Evolutionary conservation across 2,329 filamentous ascomycete genomes (phyloP), one percentile per base, ranked within the genome.

Genomic region (Rhinocladiella mackenziei): DNA sequence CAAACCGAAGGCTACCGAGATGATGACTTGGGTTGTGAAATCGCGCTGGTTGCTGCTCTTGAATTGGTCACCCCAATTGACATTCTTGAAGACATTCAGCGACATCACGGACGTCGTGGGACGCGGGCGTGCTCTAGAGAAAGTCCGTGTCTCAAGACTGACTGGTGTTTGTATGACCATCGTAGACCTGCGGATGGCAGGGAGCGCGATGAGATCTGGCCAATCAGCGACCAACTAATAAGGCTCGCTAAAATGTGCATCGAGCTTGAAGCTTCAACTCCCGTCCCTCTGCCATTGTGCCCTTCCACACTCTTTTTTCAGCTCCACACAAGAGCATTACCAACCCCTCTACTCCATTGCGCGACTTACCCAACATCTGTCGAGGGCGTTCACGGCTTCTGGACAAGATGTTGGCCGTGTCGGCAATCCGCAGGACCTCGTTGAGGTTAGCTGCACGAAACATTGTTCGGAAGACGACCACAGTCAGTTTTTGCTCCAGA

Each of bases 361-460:
- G 34, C 34, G 42, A 44, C 45, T 28, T 38, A 42, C 41, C 48
- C 48, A 39, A 35, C 51, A 44, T 50, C 49, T 45, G 43, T 48
- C 47, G 30, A 51, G 47, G 37, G 39, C 31, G 46, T 37, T 28
- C 43, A 45, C 37, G 48, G 40, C 46, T 45, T 47, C 30, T 40
- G 26, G 45, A 42, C 77, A 84, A 71, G 68, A 96, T 97, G 91
- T 83, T 96, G 80, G 85, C 87, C 75, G 86, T 89, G 79, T 88
- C 89, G 73, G 81, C 81, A 74, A 75, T 94, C 78, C 88, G 88
- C 77, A 82, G 86, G 70, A 79, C 85, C 80, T 89, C 89, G 81
- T 78, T 84, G 65, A 78, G 89, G 76, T 84, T 83, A 76, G 77
- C 82, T 71, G 79, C 83, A 64, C 77, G 81, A 75, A 84, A 84